phyloP scores from a whole-genome alignment of 2,329 filamentous ascomycete genomes.

The Myriosclerotinia curreyana region DNA sequence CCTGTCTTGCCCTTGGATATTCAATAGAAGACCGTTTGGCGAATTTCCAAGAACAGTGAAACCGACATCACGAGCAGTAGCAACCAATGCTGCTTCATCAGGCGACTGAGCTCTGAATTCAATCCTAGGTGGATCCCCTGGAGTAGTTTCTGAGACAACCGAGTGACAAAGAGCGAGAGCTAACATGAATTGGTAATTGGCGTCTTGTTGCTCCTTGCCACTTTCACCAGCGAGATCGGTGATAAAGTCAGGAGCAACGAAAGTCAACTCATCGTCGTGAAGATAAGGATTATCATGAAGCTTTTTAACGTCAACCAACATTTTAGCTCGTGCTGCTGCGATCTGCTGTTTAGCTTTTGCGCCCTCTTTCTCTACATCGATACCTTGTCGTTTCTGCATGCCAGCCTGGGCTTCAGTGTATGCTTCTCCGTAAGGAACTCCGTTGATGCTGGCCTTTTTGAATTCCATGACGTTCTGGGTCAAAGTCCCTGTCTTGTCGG shows the following conservation, averaged over 20 bases:
- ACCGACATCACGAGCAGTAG: slow-evolving; percentile 91
- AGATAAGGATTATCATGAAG: slow-evolving; percentile 89
- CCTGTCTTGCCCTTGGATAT: slow-evolving; percentile 80
- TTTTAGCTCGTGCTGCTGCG: slow-evolving; percentile 68
- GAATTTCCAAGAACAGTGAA: slow-evolving; percentile 85
- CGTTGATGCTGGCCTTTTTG: slow-evolving; percentile 96
- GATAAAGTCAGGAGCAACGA: slow-evolving; percentile 87
- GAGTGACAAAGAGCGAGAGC: slow-evolving; percentile 94
- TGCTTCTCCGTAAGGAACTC: slow-evolving; percentile 92
- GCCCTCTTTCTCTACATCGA: slow-evolving; percentile 79
- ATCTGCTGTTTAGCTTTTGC: slow-evolving; percentile 74
- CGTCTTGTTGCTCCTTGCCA: slow-evolving; percentile 70
- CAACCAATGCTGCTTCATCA: slow-evolving; percentile 90
- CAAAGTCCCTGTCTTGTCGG: slow-evolving; percentile 85
- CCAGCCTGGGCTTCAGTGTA: slow-evolving; percentile 97
- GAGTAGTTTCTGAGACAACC: slow-evolving; percentile 84
- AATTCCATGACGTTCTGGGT: slow-evolving; percentile 98
- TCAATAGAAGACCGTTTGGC: slow-evolving; percentile 77
- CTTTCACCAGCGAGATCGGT: slow-evolving; percentile 76
- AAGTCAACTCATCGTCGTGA: slow-evolving; percentile 84
- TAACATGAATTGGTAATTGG: slow-evolving; percentile 90
- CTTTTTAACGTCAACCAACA: slow-evolving; percentile 69
- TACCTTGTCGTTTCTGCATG: slow-evolving; percentile 87
- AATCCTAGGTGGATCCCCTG: slow-evolving; percentile 87
- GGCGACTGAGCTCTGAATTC: slow-evolving; percentile 97